phyloP scores from a whole-genome alignment of 495 filamentous ascomycete genomes.

The Entonaema liquescens region DNA sequence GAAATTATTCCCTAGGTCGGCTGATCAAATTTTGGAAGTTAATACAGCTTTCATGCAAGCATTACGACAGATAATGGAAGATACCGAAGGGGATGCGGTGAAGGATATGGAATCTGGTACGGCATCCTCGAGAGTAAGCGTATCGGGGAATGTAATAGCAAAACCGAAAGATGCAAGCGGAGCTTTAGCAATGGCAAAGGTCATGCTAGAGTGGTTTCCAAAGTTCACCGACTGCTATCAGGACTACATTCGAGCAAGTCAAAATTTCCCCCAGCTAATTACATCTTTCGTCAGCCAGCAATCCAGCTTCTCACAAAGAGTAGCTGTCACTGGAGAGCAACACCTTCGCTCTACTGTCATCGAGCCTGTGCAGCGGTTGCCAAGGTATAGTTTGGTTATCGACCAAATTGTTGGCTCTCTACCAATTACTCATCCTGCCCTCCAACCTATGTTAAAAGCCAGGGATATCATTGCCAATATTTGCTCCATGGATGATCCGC shows the following conservation, averaged over 20 bases:
- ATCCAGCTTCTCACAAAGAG: conserved; percentile 79
- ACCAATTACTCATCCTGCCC: conserved; percentile 81
- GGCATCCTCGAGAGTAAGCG: conserved; percentile 51
- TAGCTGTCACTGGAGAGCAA: conserved; percentile 90
- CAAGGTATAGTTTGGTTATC: conserved; percentile 93
- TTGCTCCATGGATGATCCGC: conserved; percentile 81
- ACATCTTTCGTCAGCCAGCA: conserved; percentile 76
- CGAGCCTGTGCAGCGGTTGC: conserved; percentile 94
- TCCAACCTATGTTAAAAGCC: conserved; percentile 81
- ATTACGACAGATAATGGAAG: conserved; percentile 77
- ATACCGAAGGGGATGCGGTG: conserved; percentile 81
- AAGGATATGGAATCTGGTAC: conserved; percentile 65
- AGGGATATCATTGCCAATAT: conserved; percentile 93
- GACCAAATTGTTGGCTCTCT: conserved; percentile 90
- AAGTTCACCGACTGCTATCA: conserved; percentile 88
- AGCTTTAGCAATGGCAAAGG: conserved; percentile 74
- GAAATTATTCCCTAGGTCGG: conserved; percentile 79
- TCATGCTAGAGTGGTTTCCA: conserved; percentile 88
- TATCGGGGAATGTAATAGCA: conserved; percentile 55
- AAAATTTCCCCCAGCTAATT: conserved; percentile 81
- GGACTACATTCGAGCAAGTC: conserved; percentile 87
- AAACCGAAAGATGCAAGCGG: conserved; percentile 75
- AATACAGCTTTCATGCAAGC: conserved; percentile 81
- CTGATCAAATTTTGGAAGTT: conserved; percentile 77
- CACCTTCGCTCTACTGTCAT: conserved; percentile 90